Base-by-base conservation (phyloP, 495 filamentous ascomycete species). In the Cercophora sp. region DNA sequence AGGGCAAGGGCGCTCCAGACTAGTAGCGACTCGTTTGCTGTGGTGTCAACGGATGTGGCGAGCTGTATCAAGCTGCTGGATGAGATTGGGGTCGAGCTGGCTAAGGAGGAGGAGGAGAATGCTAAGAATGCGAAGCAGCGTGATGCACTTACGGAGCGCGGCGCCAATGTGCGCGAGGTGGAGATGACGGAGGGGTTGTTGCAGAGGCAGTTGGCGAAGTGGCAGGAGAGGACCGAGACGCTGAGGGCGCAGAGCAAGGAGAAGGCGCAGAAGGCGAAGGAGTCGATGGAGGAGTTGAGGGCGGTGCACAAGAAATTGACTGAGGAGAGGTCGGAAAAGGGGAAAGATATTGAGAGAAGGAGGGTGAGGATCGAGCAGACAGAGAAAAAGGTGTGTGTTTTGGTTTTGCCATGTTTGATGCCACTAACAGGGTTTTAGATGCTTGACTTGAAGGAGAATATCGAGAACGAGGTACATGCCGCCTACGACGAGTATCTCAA, bases 381-480 rank as follows among this genome's bases (percentile, higher is more conserved):
- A 26, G 93, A 96, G 81, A 96, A 96, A 77, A 96, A 97, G 87
- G 91, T 91, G 79, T 55, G 76, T 61, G 40, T 47, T 32, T 2
- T 2, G 41, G 8, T 19, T 56, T 57, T 20, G 4, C 54, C 56
- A 45, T 40, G n/a, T 10, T 10, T 18, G 8, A 13, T 23, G 5
- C 16, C 60, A 48, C 72, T 80, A 66, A 80, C 65, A 13, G 47
- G 8, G 24, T 40, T 23, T 45, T 15, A 97, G 91, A 98, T 97
- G 93, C 83, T 84, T 25, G 93, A 97, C 68, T 77, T 97, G 37
- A 96, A 93, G 59, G 93, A 96, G 67, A 96, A 92, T 56, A 93
- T 97, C 51, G 94, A 97, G 64, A 88, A 83, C 51, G 93, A 98
- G 71, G 85, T 96, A 9, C 86, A 88, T 54, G 77, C 75, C 15